A percentile compares a stretch with the other conserved stretches of the same genome.
Evolutionary conservation across 768 basidiomycete genomes (phyloP).

Genomic region (Rhodotorula diobovata): DNA sequence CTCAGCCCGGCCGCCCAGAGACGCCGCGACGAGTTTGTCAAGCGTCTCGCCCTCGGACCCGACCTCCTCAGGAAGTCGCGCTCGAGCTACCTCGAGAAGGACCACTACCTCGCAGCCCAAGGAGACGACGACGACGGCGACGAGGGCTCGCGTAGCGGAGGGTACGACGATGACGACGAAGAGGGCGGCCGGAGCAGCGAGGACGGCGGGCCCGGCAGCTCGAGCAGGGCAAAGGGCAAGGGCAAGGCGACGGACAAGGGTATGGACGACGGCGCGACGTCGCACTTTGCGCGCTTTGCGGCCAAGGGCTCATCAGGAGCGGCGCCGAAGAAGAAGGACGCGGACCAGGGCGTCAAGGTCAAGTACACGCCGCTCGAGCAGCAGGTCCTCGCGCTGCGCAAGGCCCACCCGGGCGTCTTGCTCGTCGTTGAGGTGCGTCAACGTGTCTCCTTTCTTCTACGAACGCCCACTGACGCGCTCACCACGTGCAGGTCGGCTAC

Average conservation of each 20-base stretch:
- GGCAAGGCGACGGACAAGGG: not conserved
- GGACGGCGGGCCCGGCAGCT: not conserved
- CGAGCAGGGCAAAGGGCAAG: conserved; percentile 3
- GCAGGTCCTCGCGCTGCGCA: conserved; percentile 51
- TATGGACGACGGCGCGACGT: conserved; percentile 18
- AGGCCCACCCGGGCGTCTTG: conserved; percentile 48
- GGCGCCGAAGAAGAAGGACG: conserved; percentile 5
- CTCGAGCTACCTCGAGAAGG: conserved; percentile 23
- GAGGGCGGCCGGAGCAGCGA: not conserved
- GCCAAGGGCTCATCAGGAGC: conserved; percentile 45
- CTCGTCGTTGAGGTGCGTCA: conserved; percentile 62
- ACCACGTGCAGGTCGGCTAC: conserved; percentile 57
- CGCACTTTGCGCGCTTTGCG: conserved; percentile 34
- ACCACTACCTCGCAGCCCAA: conserved; percentile 33
- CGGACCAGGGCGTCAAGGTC: conserved; percentile 7
- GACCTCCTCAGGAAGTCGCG: not conserved
- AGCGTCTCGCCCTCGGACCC: not conserved
- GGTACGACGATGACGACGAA: not conserved
- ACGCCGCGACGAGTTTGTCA: conserved; percentile 13
- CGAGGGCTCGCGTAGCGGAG: too few species aligned
- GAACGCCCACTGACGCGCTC: too few species aligned
- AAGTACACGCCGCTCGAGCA: conserved; percentile 70
- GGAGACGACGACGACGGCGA: conserved; percentile 39
- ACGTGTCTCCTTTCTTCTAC: too few species aligned
- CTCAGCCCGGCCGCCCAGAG: not conserved